Conservation (phyloP, 805 yeast species). For the Grigorovia jiainica region DNA sequence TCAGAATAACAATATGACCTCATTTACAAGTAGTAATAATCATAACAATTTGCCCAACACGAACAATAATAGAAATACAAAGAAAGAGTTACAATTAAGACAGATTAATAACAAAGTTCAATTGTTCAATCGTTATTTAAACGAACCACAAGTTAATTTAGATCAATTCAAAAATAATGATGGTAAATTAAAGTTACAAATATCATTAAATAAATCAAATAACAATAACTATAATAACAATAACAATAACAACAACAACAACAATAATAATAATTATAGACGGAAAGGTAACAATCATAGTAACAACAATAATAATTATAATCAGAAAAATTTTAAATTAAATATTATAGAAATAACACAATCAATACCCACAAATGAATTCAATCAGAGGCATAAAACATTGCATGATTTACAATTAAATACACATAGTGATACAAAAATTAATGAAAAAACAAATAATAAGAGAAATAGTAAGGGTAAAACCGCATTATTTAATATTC, state of each 20-base stretch:
- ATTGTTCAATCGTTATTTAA: background rate
- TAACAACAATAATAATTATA: background rate
- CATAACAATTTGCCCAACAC: no score
- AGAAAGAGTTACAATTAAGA: background rate
- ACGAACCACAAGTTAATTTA: background rate
- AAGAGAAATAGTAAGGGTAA: background rate
- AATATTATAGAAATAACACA: background rate
- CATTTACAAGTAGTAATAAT: no score
- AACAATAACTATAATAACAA: slow-evolving; percentile 2
- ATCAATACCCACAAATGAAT: background rate
- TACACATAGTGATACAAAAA: background rate
- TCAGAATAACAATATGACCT: no score
- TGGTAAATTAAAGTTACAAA: slow-evolving; percentile 1
- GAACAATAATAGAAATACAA: background rate
- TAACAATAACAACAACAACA: slow-evolving; percentile 1
- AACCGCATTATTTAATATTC: slow-evolving; percentile 3
- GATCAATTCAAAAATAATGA: background rate
- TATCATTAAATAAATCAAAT: background rate
- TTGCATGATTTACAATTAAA: background rate
- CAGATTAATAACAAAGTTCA: background rate
- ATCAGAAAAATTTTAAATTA: background rate
- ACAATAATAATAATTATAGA: slow-evolving; percentile 1
- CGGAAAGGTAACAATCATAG: background rate
- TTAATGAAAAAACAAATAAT: background rate
- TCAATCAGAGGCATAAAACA: background rate